phyloP scores from a whole-genome alignment of 768 basidiomycete species.

The Vararia minispora region DNA sequence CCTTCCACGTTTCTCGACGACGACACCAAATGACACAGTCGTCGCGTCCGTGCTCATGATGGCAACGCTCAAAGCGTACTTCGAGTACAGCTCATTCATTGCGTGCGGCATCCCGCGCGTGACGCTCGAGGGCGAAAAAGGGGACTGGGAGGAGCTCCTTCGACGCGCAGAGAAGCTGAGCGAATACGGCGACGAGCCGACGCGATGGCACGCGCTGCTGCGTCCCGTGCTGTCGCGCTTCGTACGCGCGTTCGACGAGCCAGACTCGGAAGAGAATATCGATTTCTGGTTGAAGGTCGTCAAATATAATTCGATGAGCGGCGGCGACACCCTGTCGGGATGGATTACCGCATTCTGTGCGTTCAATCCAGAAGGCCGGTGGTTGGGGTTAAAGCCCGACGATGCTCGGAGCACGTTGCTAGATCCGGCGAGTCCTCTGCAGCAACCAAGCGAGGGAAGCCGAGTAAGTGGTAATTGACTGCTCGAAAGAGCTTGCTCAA shows the following conservation, averaged over 20 bases:
- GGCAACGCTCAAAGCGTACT: slow-evolving; percentile 19
- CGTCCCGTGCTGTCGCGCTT: slow-evolving; percentile 20
- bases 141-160: slow-evolving; percentile 17
- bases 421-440: no score
- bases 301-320: neutral
- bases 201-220: slow-evolving; percentile 19
- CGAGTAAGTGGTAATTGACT: no score
- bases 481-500: no score
- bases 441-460: no score
- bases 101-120: slow-evolving; percentile 19
- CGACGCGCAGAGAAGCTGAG: slow-evolving; percentile 13
- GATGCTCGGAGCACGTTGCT: no score
- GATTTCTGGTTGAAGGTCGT: slow-evolving; percentile 10
- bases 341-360: slow-evolving; percentile 14
- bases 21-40: slow-evolving; percentile 18
- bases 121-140: slow-evolving; percentile 16
- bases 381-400: no score
- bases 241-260: slow-evolving; percentile 18
- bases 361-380: no score
- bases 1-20: slow-evolving; percentile 21
- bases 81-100: slow-evolving; percentile 8
- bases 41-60: slow-evolving; percentile 21
- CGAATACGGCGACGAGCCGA: slow-evolving; percentile 15
- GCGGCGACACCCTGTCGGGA: slow-evolving; percentile 7
- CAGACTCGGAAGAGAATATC: no score